Conservation (phyloP, 1,284 basidiomycete genomes). For the Meira miltonrushii region DNA sequence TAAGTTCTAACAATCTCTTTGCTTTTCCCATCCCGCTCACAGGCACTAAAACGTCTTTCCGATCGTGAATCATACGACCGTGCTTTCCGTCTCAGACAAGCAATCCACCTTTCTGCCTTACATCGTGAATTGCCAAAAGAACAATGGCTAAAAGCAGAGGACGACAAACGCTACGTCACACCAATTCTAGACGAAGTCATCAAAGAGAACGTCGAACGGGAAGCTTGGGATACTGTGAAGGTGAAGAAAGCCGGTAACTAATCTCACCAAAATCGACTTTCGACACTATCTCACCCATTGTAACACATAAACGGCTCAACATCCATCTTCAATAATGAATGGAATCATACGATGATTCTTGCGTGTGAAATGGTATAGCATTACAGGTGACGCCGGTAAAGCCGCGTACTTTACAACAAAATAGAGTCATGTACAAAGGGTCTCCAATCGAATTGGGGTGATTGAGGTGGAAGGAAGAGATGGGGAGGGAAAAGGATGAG, state of each 20-base stretch:
- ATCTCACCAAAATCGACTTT: too few relatives aligned
- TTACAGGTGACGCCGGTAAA: too few relatives aligned
- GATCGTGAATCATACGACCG: constrained; percentile 81
- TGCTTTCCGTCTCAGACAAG: constrained; percentile 79
- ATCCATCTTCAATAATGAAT: too few relatives aligned
- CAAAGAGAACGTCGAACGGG: constrained; percentile 74
- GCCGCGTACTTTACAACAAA: too few relatives aligned
- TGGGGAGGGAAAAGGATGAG: too few relatives aligned
- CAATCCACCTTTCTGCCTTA: constrained; percentile 71
- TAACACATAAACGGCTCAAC: too few relatives aligned
- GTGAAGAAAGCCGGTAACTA: constrained; percentile 31
- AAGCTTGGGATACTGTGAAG: constrained; percentile 69
- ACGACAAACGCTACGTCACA: constrained; percentile 88
- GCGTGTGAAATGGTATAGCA: too few relatives aligned
- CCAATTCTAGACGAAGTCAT: constrained; percentile 72
- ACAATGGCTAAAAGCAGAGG: constrained; percentile 71
- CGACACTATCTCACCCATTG: too few relatives aligned
- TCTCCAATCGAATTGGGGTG: too few relatives aligned
- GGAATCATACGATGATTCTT: too few relatives aligned
- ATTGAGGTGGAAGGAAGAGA: too few relatives aligned
- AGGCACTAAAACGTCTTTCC: constrained; percentile 67
- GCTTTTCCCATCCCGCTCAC: background rate
- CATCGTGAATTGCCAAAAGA: constrained; percentile 80
- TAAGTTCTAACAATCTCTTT: background rate
- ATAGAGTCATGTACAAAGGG: too few relatives aligned